These are phyloP conservation scores for Penicillium paxilli DNA, from an alignment of 495 filamentous ascomycete species.

Conservation along the genomic window DNA sequence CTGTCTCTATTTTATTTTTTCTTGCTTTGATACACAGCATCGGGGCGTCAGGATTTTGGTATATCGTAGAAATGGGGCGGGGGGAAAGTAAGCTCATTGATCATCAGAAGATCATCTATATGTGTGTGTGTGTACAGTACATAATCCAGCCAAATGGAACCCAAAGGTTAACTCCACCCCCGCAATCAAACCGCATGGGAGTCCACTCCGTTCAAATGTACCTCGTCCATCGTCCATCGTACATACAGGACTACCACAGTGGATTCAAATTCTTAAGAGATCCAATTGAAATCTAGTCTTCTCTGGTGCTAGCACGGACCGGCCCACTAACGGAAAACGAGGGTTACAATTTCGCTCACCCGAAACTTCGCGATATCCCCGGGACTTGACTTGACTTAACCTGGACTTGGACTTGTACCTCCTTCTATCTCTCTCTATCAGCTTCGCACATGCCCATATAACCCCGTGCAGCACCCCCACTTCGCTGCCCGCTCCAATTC, in stretches of 20 bases:
- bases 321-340: conserved; percentile 14
- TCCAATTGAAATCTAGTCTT: too few species aligned
- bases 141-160: conserved; percentile 20
- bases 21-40: conserved; percentile 43
- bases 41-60: conserved; percentile 43
- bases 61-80: conserved; percentile 25
- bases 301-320: conserved; percentile 7
- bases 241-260: not conserved
- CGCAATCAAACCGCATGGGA: not conserved
- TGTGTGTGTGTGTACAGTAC: conserved; percentile 40
- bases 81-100: conserved; percentile 23
- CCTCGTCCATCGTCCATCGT: too few species aligned
- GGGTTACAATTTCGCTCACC: conserved; percentile 11
- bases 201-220: not conserved
- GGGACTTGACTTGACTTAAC: too few species aligned
- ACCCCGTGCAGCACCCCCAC: not conserved
- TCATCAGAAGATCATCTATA: conserved; percentile 32
- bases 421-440: too few species aligned
- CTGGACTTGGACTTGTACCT: too few species aligned
- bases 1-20: conserved; percentile 16
- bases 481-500: conserved; percentile 1
- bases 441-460: too few species aligned
- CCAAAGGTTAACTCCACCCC: not conserved
- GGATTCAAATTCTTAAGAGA: too few species aligned
- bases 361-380: conserved; percentile 22